A percentile compares a stretch with the other conserved stretches of the same genome.
phyloP scores from a whole-genome alignment of 768 basidiomycete genomes.

The Cystobasidium ongulense region DNA sequence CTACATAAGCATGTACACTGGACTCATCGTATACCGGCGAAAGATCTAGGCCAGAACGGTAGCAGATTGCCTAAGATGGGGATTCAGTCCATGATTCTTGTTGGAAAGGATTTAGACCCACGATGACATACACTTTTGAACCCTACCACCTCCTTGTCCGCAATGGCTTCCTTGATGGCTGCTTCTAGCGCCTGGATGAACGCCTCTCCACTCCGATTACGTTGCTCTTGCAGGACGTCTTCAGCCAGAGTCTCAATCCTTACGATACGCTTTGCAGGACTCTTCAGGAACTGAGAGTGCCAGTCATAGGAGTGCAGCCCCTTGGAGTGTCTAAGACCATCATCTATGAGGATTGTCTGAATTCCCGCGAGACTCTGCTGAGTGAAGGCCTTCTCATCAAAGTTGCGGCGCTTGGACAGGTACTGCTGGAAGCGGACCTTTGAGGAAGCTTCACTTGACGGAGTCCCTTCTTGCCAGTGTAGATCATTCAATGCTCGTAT shows the following conservation, averaged over 20 bases:
- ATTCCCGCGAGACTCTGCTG: background rate
- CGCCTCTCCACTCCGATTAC: background rate
- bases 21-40: background rate
- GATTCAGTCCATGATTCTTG: too few species aligned
- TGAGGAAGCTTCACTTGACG: background rate
- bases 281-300: slow-evolving; percentile 2
- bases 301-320: background rate
- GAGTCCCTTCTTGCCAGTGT: too few species aligned
- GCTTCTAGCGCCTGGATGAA: background rate
- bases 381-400: background rate
- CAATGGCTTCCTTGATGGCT: background rate
- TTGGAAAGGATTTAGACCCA: background rate
- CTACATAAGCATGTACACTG: background rate
- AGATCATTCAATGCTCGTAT: background rate
- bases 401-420: background rate
- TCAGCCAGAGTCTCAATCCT: slow-evolving; percentile 9
- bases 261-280: slow-evolving; percentile 10
- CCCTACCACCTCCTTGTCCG: background rate
- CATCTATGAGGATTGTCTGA: slow-evolving; percentile 1
- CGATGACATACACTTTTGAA: slow-evolving; percentile 7
- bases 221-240: background rate
- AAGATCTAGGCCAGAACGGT: background rate
- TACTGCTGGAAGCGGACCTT: background rate
- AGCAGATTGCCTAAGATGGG: background rate
- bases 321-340: background rate